Percentiles rank a stretch among this genome's conserved stretches.
phyloP scores from a whole-genome alignment of 2,329 filamentous ascomycete genomes.

The Scytalidium sp. region DNA sequence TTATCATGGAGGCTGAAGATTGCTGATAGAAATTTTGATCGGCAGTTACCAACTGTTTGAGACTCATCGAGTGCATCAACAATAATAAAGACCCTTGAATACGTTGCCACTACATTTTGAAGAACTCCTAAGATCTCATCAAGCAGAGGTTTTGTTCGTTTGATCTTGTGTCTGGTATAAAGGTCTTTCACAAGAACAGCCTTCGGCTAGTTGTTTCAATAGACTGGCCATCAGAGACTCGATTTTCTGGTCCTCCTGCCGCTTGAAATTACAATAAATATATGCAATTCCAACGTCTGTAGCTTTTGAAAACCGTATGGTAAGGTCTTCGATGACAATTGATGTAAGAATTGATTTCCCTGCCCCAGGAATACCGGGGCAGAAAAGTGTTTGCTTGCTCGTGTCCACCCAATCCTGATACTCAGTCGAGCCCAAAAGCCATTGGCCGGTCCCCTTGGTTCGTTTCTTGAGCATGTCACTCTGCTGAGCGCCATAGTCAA shows the following conservation, averaged over 20 bases:
- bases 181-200: conserved; percentile 15
- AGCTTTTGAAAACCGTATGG: conserved; percentile 15
- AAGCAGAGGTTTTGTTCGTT: conserved; percentile 18
- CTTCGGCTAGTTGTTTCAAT: conserved; percentile 28
- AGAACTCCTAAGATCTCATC: conserved; percentile 19
- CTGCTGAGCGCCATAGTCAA: conserved; percentile 36
- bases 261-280: conserved; percentile 30
- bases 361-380: conserved; percentile 33
- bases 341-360: conserved; percentile 46
- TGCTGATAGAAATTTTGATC: conserved; percentile 21
- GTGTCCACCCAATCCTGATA: conserved; percentile 7
- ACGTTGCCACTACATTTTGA: conserved; percentile 12
- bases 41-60: conserved; percentile 4
- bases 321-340: conserved; percentile 38
- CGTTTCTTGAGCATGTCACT: conserved; percentile 32
- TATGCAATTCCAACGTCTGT: conserved; percentile 26
- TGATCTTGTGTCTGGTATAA: conserved; percentile 18
- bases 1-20: conserved; percentile 19
- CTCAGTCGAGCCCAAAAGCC: conserved; percentile 10
- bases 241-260: conserved; percentile 20
- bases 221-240: conserved; percentile 25
- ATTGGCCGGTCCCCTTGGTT: conserved; percentile 25
- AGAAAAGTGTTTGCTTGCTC: conserved; percentile 6
- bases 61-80: conserved; percentile 19
- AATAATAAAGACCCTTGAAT: conserved; percentile 16